Base-by-base conservation (phyloP, 805 yeast genomes). In the Candida rishiriensis region DNA sequence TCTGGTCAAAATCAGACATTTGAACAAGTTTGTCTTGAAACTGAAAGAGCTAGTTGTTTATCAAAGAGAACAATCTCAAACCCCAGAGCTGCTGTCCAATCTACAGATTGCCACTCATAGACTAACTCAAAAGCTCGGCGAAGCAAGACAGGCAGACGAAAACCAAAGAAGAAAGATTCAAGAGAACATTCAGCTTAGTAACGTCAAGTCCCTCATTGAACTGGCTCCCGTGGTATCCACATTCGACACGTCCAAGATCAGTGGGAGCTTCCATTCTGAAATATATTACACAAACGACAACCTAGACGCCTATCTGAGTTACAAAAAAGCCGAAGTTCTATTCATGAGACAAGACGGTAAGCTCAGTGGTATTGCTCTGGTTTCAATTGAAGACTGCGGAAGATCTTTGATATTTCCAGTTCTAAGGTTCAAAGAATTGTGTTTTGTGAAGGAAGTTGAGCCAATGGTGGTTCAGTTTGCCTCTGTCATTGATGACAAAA, bases 391-490 rank as follows among this genome's bases (percentile, higher is more conserved):
- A 30, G 56, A 57, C 8, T 46, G 51, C 31, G 61, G 60, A 5
- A 53, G 62, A 18, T 51, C 63, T 7, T 44, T 69, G 34, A 30
- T 69, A 29, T 69, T 69, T 41, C 66, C 71, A 8, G 65, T 66
- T 17, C 48, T 69, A 21, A 51, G 56, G 31, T 42, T 43, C n/a
- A 47, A 51, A 11, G 69, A 64, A 39, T 52, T 69, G 10, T 44
- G 30, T 11, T 51, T 61, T 42, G 33, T 38, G 16, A 46, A 44
- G 26, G 52, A 50, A 16, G 43, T 50, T 8, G 55, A 55, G 18
- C 41, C 40, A 7, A 36, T 38, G 5, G 49, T 56, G 14, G 50
- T 44, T 26, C 46, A 48, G 6, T 57, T 60, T 33, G 43, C 35
- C 11, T 53, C 54, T 39, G 47, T 49, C 16, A 10, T 39, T 17